A percentile compares a stretch with the other conserved stretches of the same genome.
Conservation (phyloP, 2,329 filamentous ascomycete species). For the Trichoderma harzianum region DNA sequence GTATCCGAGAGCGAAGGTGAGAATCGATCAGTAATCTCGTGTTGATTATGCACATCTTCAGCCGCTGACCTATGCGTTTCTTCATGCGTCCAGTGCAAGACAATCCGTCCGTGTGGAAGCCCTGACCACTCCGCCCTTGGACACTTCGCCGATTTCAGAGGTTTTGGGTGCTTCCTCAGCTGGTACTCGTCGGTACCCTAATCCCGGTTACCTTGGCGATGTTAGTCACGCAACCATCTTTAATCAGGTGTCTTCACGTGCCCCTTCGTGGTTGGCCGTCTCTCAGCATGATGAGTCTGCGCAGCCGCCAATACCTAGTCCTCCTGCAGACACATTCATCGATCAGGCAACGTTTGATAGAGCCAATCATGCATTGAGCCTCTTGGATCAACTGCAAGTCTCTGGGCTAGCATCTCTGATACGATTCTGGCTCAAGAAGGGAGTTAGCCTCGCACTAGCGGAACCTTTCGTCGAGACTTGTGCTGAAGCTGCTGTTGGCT, state of each 20-base stretch:
- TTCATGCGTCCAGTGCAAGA: neutral
- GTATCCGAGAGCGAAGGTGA: neutral
- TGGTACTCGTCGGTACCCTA: constrained; percentile 1
- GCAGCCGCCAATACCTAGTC: neutral
- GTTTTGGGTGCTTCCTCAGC: neutral
- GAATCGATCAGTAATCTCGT: neutral
- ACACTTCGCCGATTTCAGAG: neutral
- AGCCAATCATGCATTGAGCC: constrained; percentile 5
- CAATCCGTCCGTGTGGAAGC: neutral
- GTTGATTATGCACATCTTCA: neutral
- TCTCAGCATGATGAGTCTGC: neutral
- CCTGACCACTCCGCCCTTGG: constrained; percentile 8
- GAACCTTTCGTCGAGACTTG: constrained; percentile 7
- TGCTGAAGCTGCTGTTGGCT: neutral
- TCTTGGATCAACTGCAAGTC: constrained; percentile 2
- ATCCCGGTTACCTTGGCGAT: constrained; percentile 7
- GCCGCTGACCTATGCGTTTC: neutral
- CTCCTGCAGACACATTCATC: neutral
- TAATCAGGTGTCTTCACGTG: constrained; percentile 13
- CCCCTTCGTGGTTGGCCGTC: neutral
- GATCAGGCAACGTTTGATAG: constrained; percentile 10
- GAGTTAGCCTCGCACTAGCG: neutral
- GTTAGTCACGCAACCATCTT: constrained; percentile 12
- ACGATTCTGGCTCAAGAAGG: constrained; percentile 14
- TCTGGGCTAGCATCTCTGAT: constrained; percentile 1